Conservation (phyloP, 2,329 filamentous ascomycete genomes). For the Arthroderma sp. region DNA sequence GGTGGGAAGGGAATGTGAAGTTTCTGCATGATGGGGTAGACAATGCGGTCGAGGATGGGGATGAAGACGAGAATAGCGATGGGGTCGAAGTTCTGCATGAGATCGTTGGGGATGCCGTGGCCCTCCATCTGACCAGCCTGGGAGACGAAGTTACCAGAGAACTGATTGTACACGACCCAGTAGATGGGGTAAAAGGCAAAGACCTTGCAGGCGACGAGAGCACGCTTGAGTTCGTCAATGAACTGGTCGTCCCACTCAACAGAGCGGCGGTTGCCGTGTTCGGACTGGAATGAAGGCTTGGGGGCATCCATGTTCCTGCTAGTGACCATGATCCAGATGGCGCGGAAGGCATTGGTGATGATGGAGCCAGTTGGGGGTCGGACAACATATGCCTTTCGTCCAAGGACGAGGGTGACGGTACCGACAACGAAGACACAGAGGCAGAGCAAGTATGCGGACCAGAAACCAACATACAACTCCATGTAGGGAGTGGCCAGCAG, state of each 20-base stretch:
- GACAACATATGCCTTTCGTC: slow-evolving; percentile 36
- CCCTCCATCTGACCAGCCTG: slow-evolving; percentile 52
- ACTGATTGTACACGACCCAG: slow-evolving; percentile 58
- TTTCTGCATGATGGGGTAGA: slow-evolving; percentile 58
- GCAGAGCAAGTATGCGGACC: slow-evolving; percentile 51
- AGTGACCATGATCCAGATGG: slow-evolving; percentile 43
- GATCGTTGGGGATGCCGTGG: slow-evolving; percentile 63
- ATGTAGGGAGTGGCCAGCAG: slow-evolving; percentile 55
- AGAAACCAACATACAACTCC: slow-evolving; percentile 56
- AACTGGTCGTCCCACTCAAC: slow-evolving; percentile 58
- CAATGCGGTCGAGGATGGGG: slow-evolving; percentile 53
- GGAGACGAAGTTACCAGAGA: slow-evolving; percentile 55
- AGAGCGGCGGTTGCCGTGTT: slow-evolving; percentile 33
- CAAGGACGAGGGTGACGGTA: slow-evolving; percentile 42
- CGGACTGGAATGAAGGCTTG: slow-evolving; percentile 53
- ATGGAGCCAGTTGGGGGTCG: slow-evolving; percentile 49
- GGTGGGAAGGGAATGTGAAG: slow-evolving; percentile 55
- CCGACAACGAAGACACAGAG: slow-evolving; percentile 53
- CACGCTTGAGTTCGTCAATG: slow-evolving; percentile 58
- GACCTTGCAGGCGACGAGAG: slow-evolving; percentile 55
- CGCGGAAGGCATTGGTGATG: slow-evolving; percentile 54
- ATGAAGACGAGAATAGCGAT: slow-evolving; percentile 65
- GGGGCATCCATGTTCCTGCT: slow-evolving; percentile 48
- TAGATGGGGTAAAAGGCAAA: slow-evolving; percentile 59
- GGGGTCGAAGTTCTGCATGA: slow-evolving; percentile 64